Base-by-base conservation (phyloP, 2,329 filamentous ascomycete species). In the Aspergillus vadensis region DNA sequence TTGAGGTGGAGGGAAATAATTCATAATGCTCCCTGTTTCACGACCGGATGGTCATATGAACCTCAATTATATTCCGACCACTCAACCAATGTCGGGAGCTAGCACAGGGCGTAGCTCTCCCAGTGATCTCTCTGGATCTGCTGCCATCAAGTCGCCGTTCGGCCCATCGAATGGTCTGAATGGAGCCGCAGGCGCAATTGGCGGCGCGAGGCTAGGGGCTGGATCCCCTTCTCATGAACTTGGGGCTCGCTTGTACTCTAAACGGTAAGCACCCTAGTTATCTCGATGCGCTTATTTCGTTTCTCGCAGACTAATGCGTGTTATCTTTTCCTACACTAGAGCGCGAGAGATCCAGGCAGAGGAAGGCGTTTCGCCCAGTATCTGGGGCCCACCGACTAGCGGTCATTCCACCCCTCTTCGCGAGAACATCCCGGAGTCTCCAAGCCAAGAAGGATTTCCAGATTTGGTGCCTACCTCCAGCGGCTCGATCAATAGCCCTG, bases 211-310 rank as follows among this genome's bases (percentile, higher is more conserved):
- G 81, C 90, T 94, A 73, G 92, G 93, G 82, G 88, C 92, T 82
- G 93, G 93, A 76, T 99, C 95, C 84, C 95, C 95, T 71, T 97
- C 93, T 79, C 93, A 97, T 81, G 95, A 98, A 68, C 86, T 92
- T 73, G 87, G 89, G 60, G 88, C 86, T 66, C 77, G 94, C 70
- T 83, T 98, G 62, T 97, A 91, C 79, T 92, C 92, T 64, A 98
- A 98, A 82, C 88, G 95, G 92, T 97, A 86, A 73, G 88, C 81
- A 66, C 17, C 44, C 43, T 61, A 21, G 30, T 47, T n/a, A 9
- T 55, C 38, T n/a, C 55, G 15, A n/a, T 54, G 14, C 23, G 36
- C 15, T 32, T 30, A 57, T 41, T 52, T 10, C 12, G 36, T 23
- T 25, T 27, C 17, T 43, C 15, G 12, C 57, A 48, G 41, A 56